Conservation (phyloP, 202 grass and related monocot genomes). For the Setaria italica region DNA sequence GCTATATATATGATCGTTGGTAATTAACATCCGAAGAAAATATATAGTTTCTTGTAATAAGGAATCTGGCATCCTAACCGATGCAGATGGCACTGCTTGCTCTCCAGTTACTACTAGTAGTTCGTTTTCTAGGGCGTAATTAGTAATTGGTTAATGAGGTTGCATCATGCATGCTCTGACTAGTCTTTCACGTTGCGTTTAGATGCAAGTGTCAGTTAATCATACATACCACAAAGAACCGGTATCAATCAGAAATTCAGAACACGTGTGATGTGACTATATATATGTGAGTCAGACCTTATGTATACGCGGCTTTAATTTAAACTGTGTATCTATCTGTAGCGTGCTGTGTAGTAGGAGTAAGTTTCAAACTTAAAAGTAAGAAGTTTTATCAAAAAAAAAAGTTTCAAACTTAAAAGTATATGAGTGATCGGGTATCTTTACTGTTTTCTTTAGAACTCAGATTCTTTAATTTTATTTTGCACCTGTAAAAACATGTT, state of each 20-base stretch:
- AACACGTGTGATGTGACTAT: background rate
- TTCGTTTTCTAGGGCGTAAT: background rate
- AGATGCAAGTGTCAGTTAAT: background rate
- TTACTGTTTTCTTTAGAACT: background rate
- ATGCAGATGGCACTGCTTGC: background rate
- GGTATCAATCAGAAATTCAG: conserved; percentile 3
- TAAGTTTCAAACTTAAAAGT: background rate
- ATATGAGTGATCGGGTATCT: background rate
- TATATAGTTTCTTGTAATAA: background rate
- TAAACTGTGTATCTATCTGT: background rate
- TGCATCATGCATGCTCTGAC: conserved; percentile 16
- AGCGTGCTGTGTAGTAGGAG: background rate
- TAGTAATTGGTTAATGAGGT: conserved; percentile 7
- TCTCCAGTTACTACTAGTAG: too few relatives aligned
- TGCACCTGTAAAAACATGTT: background rate
- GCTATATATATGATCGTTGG: conserved; percentile 1
- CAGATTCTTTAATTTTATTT: background rate
- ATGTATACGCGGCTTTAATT: background rate
- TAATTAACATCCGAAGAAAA: background rate
- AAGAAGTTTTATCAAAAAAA: too few relatives aligned
- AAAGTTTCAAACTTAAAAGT: background rate
- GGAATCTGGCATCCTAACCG: background rate
- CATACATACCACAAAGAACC: background rate
- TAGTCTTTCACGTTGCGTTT: conserved; percentile 1
- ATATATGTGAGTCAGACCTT: background rate